Base-by-base conservation (phyloP, 495 filamentous ascomycete species). In the Neurospora sp. region DNA sequence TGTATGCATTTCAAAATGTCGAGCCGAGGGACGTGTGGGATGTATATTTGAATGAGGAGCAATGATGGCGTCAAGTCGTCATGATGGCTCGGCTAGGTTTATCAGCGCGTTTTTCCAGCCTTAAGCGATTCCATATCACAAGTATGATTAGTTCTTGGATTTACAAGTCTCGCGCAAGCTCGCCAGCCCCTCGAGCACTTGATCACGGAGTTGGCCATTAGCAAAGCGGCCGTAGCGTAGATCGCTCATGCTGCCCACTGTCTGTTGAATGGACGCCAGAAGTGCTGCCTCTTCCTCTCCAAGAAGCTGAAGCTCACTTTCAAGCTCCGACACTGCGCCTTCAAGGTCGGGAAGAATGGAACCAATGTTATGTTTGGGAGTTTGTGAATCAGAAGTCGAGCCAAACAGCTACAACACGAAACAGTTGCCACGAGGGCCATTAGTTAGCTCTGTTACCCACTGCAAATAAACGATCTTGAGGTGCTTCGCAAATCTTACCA, bases 221-320 rank as follows among this genome's bases (percentile, higher is more conserved):
- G 87, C 84, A 74, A 94, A 86, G 71, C 90, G 91, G 42, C 93
- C 93, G 77, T 95, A 96, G 62, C 92, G 90, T 37, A 96, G 86
- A 78, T 96, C 93, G 78, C 93, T 95, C 83, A 97, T 80, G 66
- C 89, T 88, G 37, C 90, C 90, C 39, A 94, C 87, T 1, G 87
- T 90, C 39, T 85, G 83, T 72, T 86, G 85, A 62, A 94, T 86
- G 42, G 90, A 86, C 11, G 86, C 84, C 38, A 94, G 79, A 15
- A 94, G 82, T 4, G 75, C 74, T 0, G 87, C 84, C 40, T 92
- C 89, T 74, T 95, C 90, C 70, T 86, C 78, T 75, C 93, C 91
- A 37, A 93, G 81, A 36, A 78, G 82, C 70, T 83, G 80, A 73
- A 93, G 87, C 73, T 95, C 91, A 24, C 80, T 84, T 78, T 94